phyloP scores from a whole-genome alignment of 2,329 filamentous ascomycete species.

The Diaporthe velutina region DNA sequence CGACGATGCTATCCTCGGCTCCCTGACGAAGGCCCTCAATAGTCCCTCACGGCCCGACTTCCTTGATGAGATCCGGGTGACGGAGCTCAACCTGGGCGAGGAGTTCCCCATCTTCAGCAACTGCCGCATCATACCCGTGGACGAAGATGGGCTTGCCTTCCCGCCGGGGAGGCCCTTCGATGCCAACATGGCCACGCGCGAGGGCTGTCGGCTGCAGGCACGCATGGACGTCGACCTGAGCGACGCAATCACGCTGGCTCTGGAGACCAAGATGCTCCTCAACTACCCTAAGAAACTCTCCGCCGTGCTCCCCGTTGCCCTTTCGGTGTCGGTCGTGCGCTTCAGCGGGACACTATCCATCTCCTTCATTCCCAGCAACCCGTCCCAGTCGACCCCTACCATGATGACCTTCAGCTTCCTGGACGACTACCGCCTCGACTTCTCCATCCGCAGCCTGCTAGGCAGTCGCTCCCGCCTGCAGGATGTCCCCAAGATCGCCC shows the following conservation, averaged over 20 bases:
- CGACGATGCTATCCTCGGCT: constrained; percentile 89
- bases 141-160: constrained; percentile 78
- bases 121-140: constrained; percentile 92
- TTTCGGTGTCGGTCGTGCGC: constrained; percentile 90
- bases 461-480: constrained; percentile 84
- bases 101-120: constrained; percentile 99
- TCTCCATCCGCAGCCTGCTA: constrained; percentile 83
- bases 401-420: constrained; percentile 96
- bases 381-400: constrained; percentile 78
- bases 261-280: constrained; percentile 93
- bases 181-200: constrained; percentile 64
- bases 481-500: constrained; percentile 90
- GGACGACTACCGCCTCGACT: constrained; percentile 87
- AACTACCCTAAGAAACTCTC: constrained; percentile 94
- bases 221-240: constrained; percentile 97
- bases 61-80: constrained; percentile 92
- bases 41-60: constrained; percentile 90
- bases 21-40: constrained; percentile 87
- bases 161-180: constrained; percentile 65
- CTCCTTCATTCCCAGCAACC: constrained; percentile 86
- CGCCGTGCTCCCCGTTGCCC: constrained; percentile 89
- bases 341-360: constrained; percentile 96
- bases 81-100: constrained; percentile 92
- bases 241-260: constrained; percentile 93
- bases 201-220: constrained; percentile 86